Evolutionary conservation across 192 early-diverging fungal genomes (phyloP), one percentile per base, ranked within the genome.

Genomic region (Backusella luteola): DNA sequence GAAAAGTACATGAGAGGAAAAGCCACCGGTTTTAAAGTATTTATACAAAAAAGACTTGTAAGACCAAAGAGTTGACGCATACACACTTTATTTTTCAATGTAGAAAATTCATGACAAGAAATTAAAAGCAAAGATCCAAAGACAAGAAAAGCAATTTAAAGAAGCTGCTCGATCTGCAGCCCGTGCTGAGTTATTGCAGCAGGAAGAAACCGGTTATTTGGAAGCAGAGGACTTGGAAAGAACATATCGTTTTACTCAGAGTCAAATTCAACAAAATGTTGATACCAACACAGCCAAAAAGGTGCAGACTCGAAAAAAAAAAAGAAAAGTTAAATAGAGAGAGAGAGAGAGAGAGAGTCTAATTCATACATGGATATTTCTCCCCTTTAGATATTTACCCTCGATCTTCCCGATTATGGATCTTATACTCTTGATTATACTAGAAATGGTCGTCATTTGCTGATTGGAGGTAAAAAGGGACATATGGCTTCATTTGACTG

Each of bases 401-500:
- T 97, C 53, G 84, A 93, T 36, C 85, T 97, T 39, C 67, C 75
- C 7, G 91, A 94, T 5, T 94, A 96, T 82, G 96, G 96, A 14
- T 94, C 96, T 12, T 99, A 98, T 79, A 46, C 88, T n/a, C 23
- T 97, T 44, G 90, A 96, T 77, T 98, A 98, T 85, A 95, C 97
- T 36, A 89, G 91, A 12, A 96, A 97, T 80, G 96, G 96, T 67
- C 81, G 86, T 38, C 81, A 90, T 74, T 67, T 96, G 80, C 78
- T 96, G 39, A 81, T 96, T 29, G 94, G 92, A 69, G 94, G 94
- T 7, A 79, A 84, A 19, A 92, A 92, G 74, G 97, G 97, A 15
- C 97, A 99, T 77, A 75, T 99, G 74, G 94, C 95, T 3, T 90
- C 92, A 0, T 93, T 98, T 82, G 94, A 98, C 78, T 99, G 97